Evolutionary conservation across 2,329 filamentous ascomycete species (phyloP).

Genomic region (Aspergillus viridinutans): DNA sequence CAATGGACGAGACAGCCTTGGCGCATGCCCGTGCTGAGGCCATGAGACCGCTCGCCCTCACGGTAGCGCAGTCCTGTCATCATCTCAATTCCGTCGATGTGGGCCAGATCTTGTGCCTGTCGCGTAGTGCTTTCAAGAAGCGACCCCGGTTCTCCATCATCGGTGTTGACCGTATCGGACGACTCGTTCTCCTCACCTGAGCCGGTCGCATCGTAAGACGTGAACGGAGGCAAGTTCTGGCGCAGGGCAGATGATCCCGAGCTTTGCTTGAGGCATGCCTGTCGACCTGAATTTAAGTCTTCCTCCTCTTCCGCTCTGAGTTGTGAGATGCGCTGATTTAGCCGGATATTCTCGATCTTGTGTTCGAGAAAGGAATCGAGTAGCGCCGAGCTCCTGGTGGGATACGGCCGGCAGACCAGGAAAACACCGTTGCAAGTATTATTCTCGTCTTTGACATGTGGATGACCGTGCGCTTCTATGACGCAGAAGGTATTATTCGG

Average conservation of each 20-base stretch:
- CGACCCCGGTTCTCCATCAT: slow-evolving; percentile 42
- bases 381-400: slow-evolving; percentile 77
- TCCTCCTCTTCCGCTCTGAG: slow-evolving; percentile 80
- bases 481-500: slow-evolving; percentile 71
- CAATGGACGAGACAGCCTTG: slow-evolving; percentile 79
- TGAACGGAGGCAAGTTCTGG: neutral
- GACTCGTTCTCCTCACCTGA: slow-evolving; percentile 39
- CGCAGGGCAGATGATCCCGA: slow-evolving; percentile 36
- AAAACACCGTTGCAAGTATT: slow-evolving; percentile 83
- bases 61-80: slow-evolving; percentile 82
- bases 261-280: slow-evolving; percentile 55
- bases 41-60: slow-evolving; percentile 81
- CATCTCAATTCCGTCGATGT: slow-evolving; percentile 87
- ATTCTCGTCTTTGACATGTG: slow-evolving; percentile 70
- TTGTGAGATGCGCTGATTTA: slow-evolving; percentile 79
- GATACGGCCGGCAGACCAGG: slow-evolving; percentile 87
- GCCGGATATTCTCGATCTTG: slow-evolving; percentile 90
- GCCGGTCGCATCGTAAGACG: slow-evolving; percentile 44
- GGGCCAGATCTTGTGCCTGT: slow-evolving; percentile 69
- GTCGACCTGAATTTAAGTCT: slow-evolving; percentile 63
- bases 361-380: slow-evolving; percentile 93
- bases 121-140: slow-evolving; percentile 75
- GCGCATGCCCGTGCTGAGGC: slow-evolving; percentile 79
- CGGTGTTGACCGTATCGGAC: slow-evolving; percentile 29
- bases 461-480: slow-evolving; percentile 89